These are phyloP conservation scores for Daldinia vernicosa DNA, from an alignment of 495 filamentous ascomycete genomes.

Conservation along the genomic window DNA sequence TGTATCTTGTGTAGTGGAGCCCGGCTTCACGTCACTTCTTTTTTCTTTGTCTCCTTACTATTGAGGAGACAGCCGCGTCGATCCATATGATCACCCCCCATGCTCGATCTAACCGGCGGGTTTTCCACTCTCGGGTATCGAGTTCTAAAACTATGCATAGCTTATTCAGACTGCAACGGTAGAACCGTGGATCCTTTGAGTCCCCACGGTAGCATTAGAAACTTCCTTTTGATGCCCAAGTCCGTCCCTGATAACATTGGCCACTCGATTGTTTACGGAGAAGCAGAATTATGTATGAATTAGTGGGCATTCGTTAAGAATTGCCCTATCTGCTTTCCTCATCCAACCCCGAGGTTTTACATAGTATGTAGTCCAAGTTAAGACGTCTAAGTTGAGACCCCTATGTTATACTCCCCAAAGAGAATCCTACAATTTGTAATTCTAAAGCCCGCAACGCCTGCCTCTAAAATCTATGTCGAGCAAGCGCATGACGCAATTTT, in stretches of 20 bases:
- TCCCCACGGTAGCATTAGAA: slow-evolving; percentile 33
- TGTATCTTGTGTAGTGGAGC: slow-evolving; percentile 17
- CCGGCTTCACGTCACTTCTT: slow-evolving; percentile 30
- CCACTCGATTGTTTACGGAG: slow-evolving; percentile 14
- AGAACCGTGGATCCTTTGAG: slow-evolving; percentile 33
- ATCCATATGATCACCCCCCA: slow-evolving; percentile 42
- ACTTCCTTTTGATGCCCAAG: slow-evolving; percentile 30
- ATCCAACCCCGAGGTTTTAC: neutral
- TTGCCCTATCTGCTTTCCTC: neutral
- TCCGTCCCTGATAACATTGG: slow-evolving; percentile 18
- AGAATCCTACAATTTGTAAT: slow-evolving; percentile 36
- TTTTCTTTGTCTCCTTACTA: slow-evolving; percentile 33
- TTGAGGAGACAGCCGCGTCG: slow-evolving; percentile 38
- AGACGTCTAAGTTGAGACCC: too few relatives aligned
- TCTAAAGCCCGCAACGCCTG: slow-evolving; percentile 1
- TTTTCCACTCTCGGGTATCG: slow-evolving; percentile 45
- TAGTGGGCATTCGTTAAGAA: neutral
- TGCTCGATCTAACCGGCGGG: slow-evolving; percentile 43
- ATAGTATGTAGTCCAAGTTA: neutral
- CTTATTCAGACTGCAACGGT: slow-evolving; percentile 45
- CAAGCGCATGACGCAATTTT: slow-evolving; percentile 34
- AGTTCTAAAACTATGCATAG: slow-evolving; percentile 41
- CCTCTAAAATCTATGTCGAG: slow-evolving; percentile 26
- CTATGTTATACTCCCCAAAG: slow-evolving; percentile 3
- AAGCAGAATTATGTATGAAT: neutral